Evolutionary conservation across 345 rosid species (phyloP), one percentile per base, ranked within the genome.

Genomic region (Psidium guajava): DNA sequence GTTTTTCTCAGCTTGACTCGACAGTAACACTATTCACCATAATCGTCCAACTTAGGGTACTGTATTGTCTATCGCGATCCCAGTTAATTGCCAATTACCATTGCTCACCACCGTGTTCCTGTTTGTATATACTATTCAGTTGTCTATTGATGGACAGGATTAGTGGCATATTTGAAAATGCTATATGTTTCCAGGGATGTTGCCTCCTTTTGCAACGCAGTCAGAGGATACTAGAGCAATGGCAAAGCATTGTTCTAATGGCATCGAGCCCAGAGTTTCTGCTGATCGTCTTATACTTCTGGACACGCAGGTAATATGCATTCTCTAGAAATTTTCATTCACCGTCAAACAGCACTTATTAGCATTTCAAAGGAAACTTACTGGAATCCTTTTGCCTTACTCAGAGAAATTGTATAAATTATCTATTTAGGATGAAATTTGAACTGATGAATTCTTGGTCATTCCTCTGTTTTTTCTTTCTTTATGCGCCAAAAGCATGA

Each of bases 211-310:
- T 85, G 74, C 90, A 5, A 53, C 90, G 52, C 96, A 93, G 56
- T 89, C 96, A 4, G 97, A 95, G 85, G 98, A 94, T 54, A 91
- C 90, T 32, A 91, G 90, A 89, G 92, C 93, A 64, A 88, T 88
- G 90, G 94, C 95, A 49, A 94, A 90, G 90, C 98, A 95, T 86
- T 94, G 94, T 85, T 94, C 94, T 36, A 81, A 88, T 4, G 97
- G 97, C 83, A 94, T 94, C 84, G 98, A 95, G 86, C 96, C 97
- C 15, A 92, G 98, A 87, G 90, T 94, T 90, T 93, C 98, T 52
- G 88, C 95, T 54, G 95, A 95, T 86, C 91, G 98, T 61, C 89
- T 93, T 81, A 92, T 95, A 54, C 97, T 95, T 87, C 98, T 95
- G 32, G 98, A 95, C 88, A 91, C 93, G 25, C 98, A 92, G 96